Percentiles rank a stretch among this genome's conserved stretches.
Conservation (phyloP, 176 grass and related monocot species). For the Hordeum marinum region DNA sequence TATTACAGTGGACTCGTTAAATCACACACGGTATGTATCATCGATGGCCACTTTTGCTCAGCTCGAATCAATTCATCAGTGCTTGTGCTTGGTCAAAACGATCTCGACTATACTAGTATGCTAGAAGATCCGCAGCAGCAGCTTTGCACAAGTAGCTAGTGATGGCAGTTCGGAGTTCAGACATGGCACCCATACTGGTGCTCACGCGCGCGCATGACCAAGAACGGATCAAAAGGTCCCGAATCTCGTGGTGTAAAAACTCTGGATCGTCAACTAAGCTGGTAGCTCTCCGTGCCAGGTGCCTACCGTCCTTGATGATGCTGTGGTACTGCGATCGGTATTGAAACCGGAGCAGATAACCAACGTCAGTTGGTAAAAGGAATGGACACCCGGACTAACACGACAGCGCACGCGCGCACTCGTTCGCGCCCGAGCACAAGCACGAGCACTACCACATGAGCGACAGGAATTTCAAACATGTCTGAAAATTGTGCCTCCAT, state of each 20-base stretch:
- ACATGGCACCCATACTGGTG: no score
- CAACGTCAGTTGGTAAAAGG: neutral
- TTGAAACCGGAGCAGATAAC: neutral
- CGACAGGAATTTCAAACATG: neutral
- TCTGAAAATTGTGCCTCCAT: conserved; percentile 5
- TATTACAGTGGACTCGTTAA: neutral
- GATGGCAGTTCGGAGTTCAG: no score
- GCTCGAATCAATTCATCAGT: neutral
- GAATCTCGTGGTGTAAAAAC: neutral
- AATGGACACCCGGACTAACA: neutral
- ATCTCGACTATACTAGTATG: neutral
- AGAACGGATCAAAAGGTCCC: neutral
- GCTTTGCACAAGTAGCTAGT: neutral
- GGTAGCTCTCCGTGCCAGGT: neutral
- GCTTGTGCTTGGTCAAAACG: neutral
- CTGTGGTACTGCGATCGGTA: neutral
- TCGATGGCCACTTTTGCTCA: neutral
- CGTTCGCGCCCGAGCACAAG: neutral
- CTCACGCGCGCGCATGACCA: no score
- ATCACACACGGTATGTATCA: neutral
- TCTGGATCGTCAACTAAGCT: neutral
- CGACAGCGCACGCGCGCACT: neutral
- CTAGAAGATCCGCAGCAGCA: neutral
- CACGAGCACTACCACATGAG: neutral
- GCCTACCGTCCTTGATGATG: neutral